Conservation (phyloP, 1,139 yeast genomes). For the Pichia kudriavzevii region DNA sequence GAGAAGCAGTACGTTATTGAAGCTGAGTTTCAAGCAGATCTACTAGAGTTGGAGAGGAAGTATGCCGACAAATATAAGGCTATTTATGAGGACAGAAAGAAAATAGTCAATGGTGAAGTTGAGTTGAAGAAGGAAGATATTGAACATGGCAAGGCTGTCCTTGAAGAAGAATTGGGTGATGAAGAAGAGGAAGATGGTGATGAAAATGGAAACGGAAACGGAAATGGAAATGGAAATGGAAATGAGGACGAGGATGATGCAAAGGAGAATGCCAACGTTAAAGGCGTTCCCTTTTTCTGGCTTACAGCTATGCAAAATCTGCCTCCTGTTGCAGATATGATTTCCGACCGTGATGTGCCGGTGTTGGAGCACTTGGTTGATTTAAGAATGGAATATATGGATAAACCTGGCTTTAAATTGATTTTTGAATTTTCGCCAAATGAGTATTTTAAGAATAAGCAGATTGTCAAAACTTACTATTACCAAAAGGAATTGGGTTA, state of each 20-base stretch:
- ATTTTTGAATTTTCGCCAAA: conserved; percentile 75
- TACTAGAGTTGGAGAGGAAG: conserved; percentile 79
- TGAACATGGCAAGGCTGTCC: conserved; percentile 56
- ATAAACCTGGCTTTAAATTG: conserved; percentile 84
- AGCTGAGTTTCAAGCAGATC: conserved; percentile 84
- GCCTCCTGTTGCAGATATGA: conserved; percentile 72
- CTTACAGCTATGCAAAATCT: conserved; percentile 88
- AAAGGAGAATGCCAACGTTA: conserved; percentile 33
- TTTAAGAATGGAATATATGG: conserved; percentile 73
- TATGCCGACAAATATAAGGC: conserved; percentile 71
- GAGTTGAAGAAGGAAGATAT: conserved; percentile 80
- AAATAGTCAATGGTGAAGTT: conserved; percentile 59
- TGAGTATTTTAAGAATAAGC: conserved; percentile 67
- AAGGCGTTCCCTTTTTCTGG: conserved; percentile 96
- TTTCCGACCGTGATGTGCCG: conserved; percentile 86
- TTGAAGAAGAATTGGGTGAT: conserved; percentile 31
- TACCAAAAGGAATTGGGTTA: conserved; percentile 93
- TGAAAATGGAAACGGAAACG: conserved; percentile 42
- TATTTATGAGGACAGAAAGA: conserved; percentile 64
- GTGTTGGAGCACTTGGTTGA: conserved; percentile 65
- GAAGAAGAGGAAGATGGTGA: conserved; percentile 34
- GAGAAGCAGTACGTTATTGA: conserved; percentile 74
- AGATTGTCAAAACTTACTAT: conserved; percentile 77
- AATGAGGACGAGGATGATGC: conserved; percentile 38
- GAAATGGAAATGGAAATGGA: conserved; percentile 25